phyloP scores from a whole-genome alignment of 176 grass and related monocot genomes.

The Eleusine indica region DNA sequence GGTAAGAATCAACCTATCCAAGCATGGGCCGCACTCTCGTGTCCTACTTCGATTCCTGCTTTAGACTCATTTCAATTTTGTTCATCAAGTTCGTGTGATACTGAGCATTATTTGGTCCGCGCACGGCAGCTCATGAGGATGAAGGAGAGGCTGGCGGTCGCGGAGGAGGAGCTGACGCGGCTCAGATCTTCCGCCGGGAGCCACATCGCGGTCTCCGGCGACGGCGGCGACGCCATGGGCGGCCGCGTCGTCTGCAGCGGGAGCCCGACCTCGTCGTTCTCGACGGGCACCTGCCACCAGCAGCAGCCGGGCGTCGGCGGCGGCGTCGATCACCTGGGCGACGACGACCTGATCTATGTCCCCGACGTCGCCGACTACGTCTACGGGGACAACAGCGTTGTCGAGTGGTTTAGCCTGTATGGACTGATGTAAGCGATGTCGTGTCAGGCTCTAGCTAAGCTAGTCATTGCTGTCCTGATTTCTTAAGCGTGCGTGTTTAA shows the following conservation, averaged over 20 bases:
- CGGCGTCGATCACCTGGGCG: conserved; percentile 20
- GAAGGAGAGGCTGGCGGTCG: conserved; percentile 57
- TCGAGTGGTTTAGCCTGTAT: conserved; percentile 55
- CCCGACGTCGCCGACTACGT: conserved; percentile 46
- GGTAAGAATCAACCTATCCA: conserved; percentile 26
- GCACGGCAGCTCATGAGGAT: conserved; percentile 68
- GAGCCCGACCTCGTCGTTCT: conserved; percentile 88
- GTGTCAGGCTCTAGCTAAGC: conserved; percentile 35
- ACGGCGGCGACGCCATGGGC: conserved; percentile 28
- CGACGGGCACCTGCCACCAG: conserved; percentile 63
- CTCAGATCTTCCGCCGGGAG: conserved; percentile 35
- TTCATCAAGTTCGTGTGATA: background rate
- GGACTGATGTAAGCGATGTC: conserved; percentile 16
- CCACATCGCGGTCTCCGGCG: conserved; percentile 26
- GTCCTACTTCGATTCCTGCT: background rate
- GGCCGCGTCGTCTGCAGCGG: conserved; percentile 19
- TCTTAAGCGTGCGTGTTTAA: conserved; percentile 36
- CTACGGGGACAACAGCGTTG: conserved; percentile 41
- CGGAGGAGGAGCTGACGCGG: conserved; percentile 66
- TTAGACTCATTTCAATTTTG: too few relatives aligned
- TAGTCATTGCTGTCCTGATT: conserved; percentile 33
- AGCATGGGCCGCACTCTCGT: background rate
- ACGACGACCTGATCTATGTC: conserved; percentile 41
- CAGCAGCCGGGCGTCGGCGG: conserved; percentile 39
- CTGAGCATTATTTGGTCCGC: conserved; percentile 13